A percentile compares a stretch with the other conserved stretches of the same genome.
Conservation (phyloP, 176 grass and related monocot species). For the Stipa capillata region DNA sequence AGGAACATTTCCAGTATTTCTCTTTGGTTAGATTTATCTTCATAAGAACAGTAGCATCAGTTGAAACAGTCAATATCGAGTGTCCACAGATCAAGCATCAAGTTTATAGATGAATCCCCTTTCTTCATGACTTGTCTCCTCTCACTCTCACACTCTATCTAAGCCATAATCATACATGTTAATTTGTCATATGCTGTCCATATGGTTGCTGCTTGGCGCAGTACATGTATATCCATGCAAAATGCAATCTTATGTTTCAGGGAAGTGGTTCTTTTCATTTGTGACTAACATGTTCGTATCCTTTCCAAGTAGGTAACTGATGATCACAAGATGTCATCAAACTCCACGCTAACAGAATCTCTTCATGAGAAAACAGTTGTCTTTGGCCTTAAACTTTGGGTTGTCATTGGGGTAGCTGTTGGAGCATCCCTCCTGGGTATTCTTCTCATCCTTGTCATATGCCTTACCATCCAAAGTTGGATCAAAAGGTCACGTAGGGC, state of each 20-base stretch:
- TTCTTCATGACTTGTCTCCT: background rate
- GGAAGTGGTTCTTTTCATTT: background rate
- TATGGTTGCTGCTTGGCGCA: background rate
- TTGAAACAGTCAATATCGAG: background rate
- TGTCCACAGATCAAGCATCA: background rate
- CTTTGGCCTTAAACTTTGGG: constrained; percentile 89
- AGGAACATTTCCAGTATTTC: background rate
- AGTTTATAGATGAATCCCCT: background rate
- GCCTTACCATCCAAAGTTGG: constrained; percentile 48
- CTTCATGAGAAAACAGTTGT: constrained; percentile 73
- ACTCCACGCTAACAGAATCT: constrained; percentile 69
- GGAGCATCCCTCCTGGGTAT: constrained; percentile 67
- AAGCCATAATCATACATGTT: background rate
- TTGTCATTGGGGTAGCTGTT: constrained; percentile 80
- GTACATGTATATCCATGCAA: background rate
- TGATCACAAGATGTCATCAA: constrained; percentile 61
- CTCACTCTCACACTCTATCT: background rate
- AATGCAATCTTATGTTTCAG: background rate
- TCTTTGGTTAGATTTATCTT: background rate
- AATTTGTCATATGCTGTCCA: background rate
- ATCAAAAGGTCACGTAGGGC: constrained; percentile 36
- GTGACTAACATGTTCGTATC: background rate
- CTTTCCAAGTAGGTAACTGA: constrained; percentile 35
- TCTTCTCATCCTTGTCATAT: constrained; percentile 68
- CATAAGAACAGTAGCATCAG: background rate